Base-by-base conservation (phyloP, 441 rosid species). In the Gossypium lobatum region DNA sequence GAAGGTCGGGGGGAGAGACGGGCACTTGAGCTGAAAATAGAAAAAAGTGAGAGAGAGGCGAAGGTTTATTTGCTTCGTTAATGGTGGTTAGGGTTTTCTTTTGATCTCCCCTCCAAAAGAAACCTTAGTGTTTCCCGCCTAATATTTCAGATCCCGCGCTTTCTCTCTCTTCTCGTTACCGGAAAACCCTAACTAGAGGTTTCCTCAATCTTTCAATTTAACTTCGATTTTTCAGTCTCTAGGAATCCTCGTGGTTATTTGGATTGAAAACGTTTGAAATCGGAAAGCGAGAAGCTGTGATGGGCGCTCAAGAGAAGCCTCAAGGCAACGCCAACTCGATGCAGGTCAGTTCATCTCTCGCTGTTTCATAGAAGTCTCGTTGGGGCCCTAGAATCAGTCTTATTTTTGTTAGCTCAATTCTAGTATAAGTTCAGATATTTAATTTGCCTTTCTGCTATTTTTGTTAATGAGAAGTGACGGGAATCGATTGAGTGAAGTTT, bases 241-340 rank as follows among this genome's bases (percentile, higher is more conserved):
- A 25, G 73, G 69, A 78, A 50, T 64, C 42, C 54, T 71, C 28
- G 70, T 77, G 53, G 73, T 26, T 71, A 55, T 79, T 74, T 66
- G 64, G 81, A 61, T 80, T 72, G 46, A 77, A 77, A 77, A 78
- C 45, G 74, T 82, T 66, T 73, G 84, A 75, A 69, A 74, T 76
- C 73, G 63, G 71, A 64, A 79, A 66, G 74, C 26, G 75, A 58
- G 65, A 61, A 77, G 78, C 72, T 71, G 82, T 70, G 77, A 95
- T 95, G 99, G 97, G 96, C 85, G 93, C 88, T 48, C 92, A 82
- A 65, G 98, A 93, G 79, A 95, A 91, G 81, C 87, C 93, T 6
- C 89, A 90, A 75, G 76, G 88, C 57, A 87, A 84, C 80, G 73
- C 92, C 75, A 89, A 87, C 86, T 79, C 93, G 86, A 85, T 93